Percentiles rank a stretch among this genome's conserved stretches.
phyloP scores from a whole-genome alignment of 306 rosid genomes.

The Glycine tomentella region DNA sequence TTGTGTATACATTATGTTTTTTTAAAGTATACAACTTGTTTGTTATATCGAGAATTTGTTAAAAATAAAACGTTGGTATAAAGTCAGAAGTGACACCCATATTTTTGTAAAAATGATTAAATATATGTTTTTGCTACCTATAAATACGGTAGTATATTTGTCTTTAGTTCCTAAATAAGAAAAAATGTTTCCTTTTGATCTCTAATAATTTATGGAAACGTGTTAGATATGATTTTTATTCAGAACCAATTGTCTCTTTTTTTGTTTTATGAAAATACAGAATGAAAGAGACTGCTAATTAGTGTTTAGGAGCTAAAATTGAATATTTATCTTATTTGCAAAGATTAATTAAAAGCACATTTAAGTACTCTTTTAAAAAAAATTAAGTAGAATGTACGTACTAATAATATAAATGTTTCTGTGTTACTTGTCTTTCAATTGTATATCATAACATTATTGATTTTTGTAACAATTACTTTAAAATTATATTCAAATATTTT shows the following conservation, averaged over 20 bases:
- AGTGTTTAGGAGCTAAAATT: not conserved
- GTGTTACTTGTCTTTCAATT: not conserved
- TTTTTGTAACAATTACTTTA: not conserved
- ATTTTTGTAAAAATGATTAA: too few relatives aligned
- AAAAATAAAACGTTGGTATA: too few relatives aligned
- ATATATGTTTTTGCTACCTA: too few relatives aligned
- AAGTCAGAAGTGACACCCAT: too few relatives aligned
- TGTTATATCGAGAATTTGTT: too few relatives aligned
- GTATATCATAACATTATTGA: not conserved
- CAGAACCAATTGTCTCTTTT: not conserved
- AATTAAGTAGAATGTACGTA: not conserved
- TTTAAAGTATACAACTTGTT: too few relatives aligned
- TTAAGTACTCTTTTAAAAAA: not conserved
- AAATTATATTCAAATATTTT: not conserved
- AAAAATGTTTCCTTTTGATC: too few relatives aligned
- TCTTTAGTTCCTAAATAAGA: too few relatives aligned
- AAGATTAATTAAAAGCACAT: not conserved
- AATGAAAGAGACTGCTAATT: not conserved
- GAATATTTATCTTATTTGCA: not conserved
- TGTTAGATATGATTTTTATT: too few relatives aligned
- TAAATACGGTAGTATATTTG: too few relatives aligned
- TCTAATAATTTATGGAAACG: too few relatives aligned
- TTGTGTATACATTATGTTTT: too few relatives aligned
- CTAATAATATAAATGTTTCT: not conserved
- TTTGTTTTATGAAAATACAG: not conserved